A percentile compares a stretch with the other conserved stretches of the same genome.
These are phyloP conservation scores for Claviceps arundinis DNA, from an alignment of 2,329 filamentous ascomycete genomes.

Conservation along the genomic window DNA sequence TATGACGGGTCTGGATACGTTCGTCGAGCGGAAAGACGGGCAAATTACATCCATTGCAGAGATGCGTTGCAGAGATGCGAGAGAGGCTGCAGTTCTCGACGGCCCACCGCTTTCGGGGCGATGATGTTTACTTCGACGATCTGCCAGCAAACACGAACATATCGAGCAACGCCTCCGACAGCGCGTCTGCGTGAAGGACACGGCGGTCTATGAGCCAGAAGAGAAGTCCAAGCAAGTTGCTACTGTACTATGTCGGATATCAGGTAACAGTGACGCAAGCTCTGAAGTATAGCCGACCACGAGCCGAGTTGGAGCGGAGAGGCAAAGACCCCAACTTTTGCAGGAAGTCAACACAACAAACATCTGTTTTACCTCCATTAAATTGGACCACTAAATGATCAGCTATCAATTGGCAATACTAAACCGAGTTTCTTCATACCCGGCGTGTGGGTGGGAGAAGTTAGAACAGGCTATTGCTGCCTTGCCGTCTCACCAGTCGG, in stretches of 20 bases:
- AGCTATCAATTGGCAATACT: slow-evolving; percentile 1
- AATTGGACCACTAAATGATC: background rate
- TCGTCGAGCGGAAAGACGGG: slow-evolving; percentile 1
- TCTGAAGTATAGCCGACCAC: too few relatives aligned
- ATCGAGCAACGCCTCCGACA: slow-evolving; percentile 1
- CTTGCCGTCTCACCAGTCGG: slow-evolving; percentile 6
- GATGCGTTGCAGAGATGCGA: slow-evolving; percentile 7
- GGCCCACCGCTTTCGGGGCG: slow-evolving; percentile 3
- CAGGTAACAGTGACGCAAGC: too few relatives aligned
- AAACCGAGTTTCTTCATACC: slow-evolving; percentile 6
- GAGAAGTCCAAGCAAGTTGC: background rate
- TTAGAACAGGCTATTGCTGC: slow-evolving; percentile 8
- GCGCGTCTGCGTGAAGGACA: slow-evolving; percentile 6
- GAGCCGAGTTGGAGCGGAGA: too few relatives aligned
- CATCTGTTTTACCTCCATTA: too few relatives aligned
- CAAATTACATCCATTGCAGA: slow-evolving; percentile 1
- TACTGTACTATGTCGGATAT: too few relatives aligned
- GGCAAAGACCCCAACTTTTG: too few relatives aligned
- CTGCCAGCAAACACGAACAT: background rate
- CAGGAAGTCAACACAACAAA: too few relatives aligned
- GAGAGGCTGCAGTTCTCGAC: slow-evolving; percentile 4
- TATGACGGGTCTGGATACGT: slow-evolving; percentile 8
- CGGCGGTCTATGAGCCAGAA: slow-evolving; percentile 6
- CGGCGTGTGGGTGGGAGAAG: slow-evolving; percentile 1
- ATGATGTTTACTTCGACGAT: too few relatives aligned